Base-by-base conservation (phyloP, 2,329 filamentous ascomycete genomes). In the Hypoxylon sp. region DNA sequence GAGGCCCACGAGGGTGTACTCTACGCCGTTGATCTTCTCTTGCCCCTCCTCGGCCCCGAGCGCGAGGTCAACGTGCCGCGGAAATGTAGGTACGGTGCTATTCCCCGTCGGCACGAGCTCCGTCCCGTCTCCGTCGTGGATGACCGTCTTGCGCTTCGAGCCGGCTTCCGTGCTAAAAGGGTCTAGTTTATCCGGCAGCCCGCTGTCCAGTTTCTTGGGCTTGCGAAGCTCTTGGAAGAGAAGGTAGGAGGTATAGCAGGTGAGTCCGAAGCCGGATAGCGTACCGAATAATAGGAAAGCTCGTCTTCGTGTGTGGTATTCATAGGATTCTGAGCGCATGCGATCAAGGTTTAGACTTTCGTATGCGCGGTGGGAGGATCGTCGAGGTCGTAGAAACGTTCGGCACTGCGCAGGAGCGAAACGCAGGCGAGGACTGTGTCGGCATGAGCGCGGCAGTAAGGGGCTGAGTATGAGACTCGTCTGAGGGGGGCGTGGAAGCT, bases 1-100 rank as follows among this genome's bases (percentile, higher is more conserved):
- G 4, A 97, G 78, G 0, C 95, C 95, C 5, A 98, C 83, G 0
- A 98, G 82, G 18, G 92, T 93, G 74, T 97, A 98, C 68, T 97
- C 89, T 68, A 75, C 81, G 58, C 77, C 70, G 45, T 77, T 74
- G 48, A 78, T 64, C 13, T 65, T 67, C 53, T 72, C 67, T 45
- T 63, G 54, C 20, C 58, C 59, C 48, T 42, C 59, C 52, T 59
- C 59, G 31, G 68, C 68, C 11, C 72, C 72, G 20, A 76, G 64
- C 40, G 75, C 75, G 1, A 96, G 75, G 13, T 82, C 78, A 52
- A 96, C 83, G 2, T 83, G 87, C 53, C 88, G 84, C 2, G 93
- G 93, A 72, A 97, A 96, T 49, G 84, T 81, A 1, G 91, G 88
- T 3, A 97, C 85, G n/a, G 87, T 88, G 64, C 81, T 87, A 65